Base-by-base conservation (phyloP, 2,329 filamentous ascomycete species). In the Coniochaeta sp. region DNA sequence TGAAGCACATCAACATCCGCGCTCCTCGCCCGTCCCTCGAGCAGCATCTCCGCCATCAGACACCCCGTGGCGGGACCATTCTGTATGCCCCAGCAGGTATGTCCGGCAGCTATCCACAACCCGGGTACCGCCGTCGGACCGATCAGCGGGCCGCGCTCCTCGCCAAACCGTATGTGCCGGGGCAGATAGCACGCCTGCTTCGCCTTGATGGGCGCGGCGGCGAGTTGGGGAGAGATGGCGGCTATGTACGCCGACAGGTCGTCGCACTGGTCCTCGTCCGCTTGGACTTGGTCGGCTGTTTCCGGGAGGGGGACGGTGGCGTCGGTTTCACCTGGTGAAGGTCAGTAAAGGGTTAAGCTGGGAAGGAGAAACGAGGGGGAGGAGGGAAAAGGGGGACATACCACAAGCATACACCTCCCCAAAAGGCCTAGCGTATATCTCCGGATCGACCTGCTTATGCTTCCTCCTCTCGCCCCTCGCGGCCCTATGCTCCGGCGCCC, bases 81-180 rank as follows among this genome's bases (percentile, higher is more conserved):
- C 71, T 97, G 92, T 20, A 99, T 96, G 0, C 94, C 94, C 94
- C 94, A 99, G 71, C 92, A 97, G 1, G 91, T 96, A 73, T 99
- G 94, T 0, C 94, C 94, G 0, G 89, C 80, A 0, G 94, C 94
- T 54, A 97, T 75, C 66, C 87, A 85, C 40, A 97, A 62, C 0
- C 91, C 91, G 6, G 82, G 79, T 0, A 86, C 81, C 2, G 79
- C 78, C 7, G 91, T 91, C 50, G 77, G 73, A 0, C 94, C 94
- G 22, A 97, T 79, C 48, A 97, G 68, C 5, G 94, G 92, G 0
- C 82, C 83, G 32, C 69, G 71, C 65, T 82, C 78, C 42, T 77
- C 73, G n/a, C 84, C 81, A 50, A 75, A 75, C 3, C 76, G 72
- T 59, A 78, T 74, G 54, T 91, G 87, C 58, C 86, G 87, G 1